Percentiles rank a stretch among this genome's conserved stretches.
phyloP scores from a whole-genome alignment of 192 early-diverging fungal genomes.

The Coemansia sp. region DNA sequence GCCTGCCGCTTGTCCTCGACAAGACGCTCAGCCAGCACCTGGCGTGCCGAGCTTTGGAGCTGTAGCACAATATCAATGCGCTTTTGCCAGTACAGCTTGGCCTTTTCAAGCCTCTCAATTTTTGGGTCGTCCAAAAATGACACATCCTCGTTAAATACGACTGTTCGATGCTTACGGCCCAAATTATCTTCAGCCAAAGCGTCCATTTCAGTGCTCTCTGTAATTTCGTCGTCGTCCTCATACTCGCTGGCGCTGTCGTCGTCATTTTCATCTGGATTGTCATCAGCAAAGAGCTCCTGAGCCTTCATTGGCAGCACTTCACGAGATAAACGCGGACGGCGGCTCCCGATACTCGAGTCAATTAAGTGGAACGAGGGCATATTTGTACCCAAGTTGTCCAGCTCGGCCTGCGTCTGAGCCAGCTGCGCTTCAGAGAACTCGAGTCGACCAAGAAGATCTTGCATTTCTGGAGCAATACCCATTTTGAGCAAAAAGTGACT shows the following conservation, averaged over 20 bases:
- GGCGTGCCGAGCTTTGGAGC: constrained; percentile 47
- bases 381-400: constrained; percentile 74
- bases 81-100: constrained; percentile 52
- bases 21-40: constrained; percentile 52
- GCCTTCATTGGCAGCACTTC: constrained; percentile 47
- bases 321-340: constrained; percentile 38
- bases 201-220: neutral
- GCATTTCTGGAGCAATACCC: constrained; percentile 83
- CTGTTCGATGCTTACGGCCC: neutral
- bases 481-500: constrained; percentile 88
- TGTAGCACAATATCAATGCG: constrained; percentile 52
- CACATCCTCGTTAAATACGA: constrained; percentile 17
- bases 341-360: constrained; percentile 52
- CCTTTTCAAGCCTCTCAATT: constrained; percentile 41
- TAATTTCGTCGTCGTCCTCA: constrained; percentile 3
- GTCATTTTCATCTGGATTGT: constrained; percentile 19
- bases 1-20: constrained; percentile 54
- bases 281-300: constrained; percentile 17
- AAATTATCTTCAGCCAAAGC: neutral
- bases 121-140: constrained; percentile 39
- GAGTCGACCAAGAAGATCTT: constrained; percentile 88
- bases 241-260: constrained; percentile 12
- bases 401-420: constrained; percentile 68
- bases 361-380: constrained; percentile 92
- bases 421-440: constrained; percentile 76